Percentiles rank a stretch among this genome's conserved stretches.
Evolutionary conservation across 345 rosid species (phyloP).

Genomic region (Euphorbia lathyris): DNA sequence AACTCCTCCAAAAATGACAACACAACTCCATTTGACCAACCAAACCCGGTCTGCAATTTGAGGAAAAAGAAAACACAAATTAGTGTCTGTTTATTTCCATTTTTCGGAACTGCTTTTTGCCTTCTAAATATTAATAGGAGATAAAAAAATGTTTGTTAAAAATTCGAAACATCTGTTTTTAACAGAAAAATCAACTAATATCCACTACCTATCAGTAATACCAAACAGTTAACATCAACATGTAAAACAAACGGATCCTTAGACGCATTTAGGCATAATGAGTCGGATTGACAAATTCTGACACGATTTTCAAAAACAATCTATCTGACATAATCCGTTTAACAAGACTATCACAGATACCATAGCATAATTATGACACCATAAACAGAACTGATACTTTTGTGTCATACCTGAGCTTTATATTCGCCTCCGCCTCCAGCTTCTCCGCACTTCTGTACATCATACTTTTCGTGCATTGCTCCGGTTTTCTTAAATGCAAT

Average conservation of each 20-base stretch:
- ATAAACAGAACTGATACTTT: not conserved
- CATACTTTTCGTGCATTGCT: conserved; percentile 48
- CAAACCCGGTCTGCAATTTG: conserved; percentile 76
- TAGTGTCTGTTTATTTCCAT: too few species aligned
- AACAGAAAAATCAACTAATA: too few species aligned
- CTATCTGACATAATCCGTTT: too few species aligned
- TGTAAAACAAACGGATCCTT: too few species aligned
- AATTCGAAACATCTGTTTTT: too few species aligned
- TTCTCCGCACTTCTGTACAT: conserved; percentile 50
- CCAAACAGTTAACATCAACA: too few species aligned
- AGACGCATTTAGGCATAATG: not conserved
- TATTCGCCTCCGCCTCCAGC: conserved; percentile 73
- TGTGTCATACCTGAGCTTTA: conserved; percentile 48
- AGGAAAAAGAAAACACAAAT: not conserved
- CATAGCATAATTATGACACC: too few species aligned
- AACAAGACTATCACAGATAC: too few species aligned
- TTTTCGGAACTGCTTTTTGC: too few species aligned
- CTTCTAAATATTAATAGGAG: too few species aligned
- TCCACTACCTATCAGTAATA: too few species aligned
- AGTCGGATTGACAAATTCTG: not conserved
- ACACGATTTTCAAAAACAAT: not conserved
- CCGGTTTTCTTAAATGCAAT: conserved; percentile 51
- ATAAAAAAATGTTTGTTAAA: too few species aligned
- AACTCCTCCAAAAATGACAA: conserved; percentile 83
- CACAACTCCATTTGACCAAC: conserved; percentile 94